These are phyloP conservation scores for Nakazawaea anatomiae DNA, from an alignment of 805 yeast species.

Conservation along the genomic window DNA sequence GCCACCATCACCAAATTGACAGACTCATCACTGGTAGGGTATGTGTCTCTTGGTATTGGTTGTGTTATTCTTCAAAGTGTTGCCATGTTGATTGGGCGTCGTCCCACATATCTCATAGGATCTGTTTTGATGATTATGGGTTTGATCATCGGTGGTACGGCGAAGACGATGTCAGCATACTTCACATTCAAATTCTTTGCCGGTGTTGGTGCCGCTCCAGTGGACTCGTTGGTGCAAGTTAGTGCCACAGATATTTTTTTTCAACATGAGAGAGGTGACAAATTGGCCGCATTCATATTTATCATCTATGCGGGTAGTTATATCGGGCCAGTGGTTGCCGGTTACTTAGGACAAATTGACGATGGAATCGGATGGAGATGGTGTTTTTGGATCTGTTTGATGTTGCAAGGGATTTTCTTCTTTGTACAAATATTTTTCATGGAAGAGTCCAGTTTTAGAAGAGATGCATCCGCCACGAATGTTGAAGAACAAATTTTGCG, in stretches of 20 bases:
- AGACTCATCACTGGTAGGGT: conserved; percentile 15
- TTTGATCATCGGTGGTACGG: conserved; percentile 24
- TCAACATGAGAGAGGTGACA: conserved; percentile 32
- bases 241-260: conserved; percentile 42
- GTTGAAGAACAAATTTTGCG: conserved; percentile 26
- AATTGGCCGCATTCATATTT: conserved; percentile 31
- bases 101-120: conserved; percentile 29
- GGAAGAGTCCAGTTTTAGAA: conserved; percentile 39
- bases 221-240: conserved; percentile 45
- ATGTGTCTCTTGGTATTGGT: conserved; percentile 33
- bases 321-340: conserved; percentile 38
- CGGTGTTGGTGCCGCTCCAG: conserved; percentile 29
- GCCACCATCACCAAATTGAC: conserved; percentile 12
- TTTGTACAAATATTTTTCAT: conserved; percentile 28
- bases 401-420: conserved; percentile 29
- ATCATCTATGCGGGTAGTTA: conserved; percentile 38
- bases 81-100: conserved; percentile 31
- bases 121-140: conserved; percentile 23
- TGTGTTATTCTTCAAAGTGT: conserved; percentile 29
- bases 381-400: conserved; percentile 27
- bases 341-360: conserved; percentile 24
- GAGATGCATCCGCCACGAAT: conserved; percentile 16
- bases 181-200: conserved; percentile 23
- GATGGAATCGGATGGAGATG: conserved; percentile 34
- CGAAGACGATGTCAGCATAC: conserved; percentile 28